Evolutionary conservation across 805 yeast genomes (phyloP).

Genomic region (Zygoascus flipseniorum): DNA sequence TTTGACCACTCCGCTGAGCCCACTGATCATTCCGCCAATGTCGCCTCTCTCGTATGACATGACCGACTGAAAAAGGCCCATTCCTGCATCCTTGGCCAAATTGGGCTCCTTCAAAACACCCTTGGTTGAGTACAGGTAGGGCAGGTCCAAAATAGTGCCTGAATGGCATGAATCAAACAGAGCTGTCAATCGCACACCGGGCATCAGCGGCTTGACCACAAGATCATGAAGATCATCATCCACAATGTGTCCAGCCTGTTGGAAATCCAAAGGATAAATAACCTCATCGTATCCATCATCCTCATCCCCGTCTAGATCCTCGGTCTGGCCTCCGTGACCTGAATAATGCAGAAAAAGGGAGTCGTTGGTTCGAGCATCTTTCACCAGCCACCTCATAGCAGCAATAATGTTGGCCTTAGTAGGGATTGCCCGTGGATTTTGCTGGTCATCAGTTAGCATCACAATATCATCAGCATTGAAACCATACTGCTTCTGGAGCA

Average conservation of each 20-base stretch:
- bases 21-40: constrained; percentile 36
- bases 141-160: constrained; percentile 74
- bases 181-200: constrained; percentile 72
- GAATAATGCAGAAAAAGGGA: constrained; percentile 75
- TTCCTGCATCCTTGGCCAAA: constrained; percentile 65
- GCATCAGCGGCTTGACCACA: constrained; percentile 58
- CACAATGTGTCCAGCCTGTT: constrained; percentile 54
- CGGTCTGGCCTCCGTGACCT: constrained; percentile 76
- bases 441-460: constrained; percentile 35
- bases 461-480: constrained; percentile 32
- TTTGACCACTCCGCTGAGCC: constrained; percentile 32
- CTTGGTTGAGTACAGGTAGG: constrained; percentile 71
- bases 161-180: constrained; percentile 82
- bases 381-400: constrained; percentile 78
- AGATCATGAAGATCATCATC: constrained; percentile 70
- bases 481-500: constrained; percentile 33
- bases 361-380: constrained; percentile 67
- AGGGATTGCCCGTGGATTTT: constrained; percentile 40
- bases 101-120: constrained; percentile 79
- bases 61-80: constrained; percentile 52
- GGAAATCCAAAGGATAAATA: constrained; percentile 66
- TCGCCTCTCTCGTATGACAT: constrained; percentile 56
- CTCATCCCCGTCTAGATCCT: constrained; percentile 66
- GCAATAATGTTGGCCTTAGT: constrained; percentile 59
- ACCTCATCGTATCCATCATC: constrained; percentile 66